These are phyloP conservation scores for Macadamia integrifolia DNA, from an alignment of 164 flowering plant genomes.

Conservation along the genomic window DNA sequence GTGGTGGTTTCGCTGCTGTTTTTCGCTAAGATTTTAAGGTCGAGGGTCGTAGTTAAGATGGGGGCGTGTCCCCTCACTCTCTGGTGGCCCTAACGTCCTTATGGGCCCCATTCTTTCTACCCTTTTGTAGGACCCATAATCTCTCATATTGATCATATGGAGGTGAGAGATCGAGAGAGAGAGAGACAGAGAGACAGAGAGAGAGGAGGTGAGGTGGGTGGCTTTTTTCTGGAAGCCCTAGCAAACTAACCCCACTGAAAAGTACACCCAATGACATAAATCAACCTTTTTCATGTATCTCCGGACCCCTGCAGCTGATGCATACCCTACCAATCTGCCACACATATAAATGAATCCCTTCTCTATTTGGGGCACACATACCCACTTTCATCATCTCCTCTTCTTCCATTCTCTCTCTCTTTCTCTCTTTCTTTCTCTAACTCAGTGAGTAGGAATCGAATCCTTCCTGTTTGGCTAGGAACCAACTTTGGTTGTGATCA, in stretches of 20 bases:
- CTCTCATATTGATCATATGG: too few relatives aligned
- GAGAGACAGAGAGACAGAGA: too few relatives aligned
- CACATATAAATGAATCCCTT: slow-evolving; percentile 25
- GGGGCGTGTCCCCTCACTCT: slow-evolving; percentile 33
- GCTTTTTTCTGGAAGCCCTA: slow-evolving; percentile 19
- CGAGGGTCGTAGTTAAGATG: slow-evolving; percentile 51
- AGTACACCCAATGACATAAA: slow-evolving; percentile 22
- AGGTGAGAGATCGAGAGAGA: too few relatives aligned
- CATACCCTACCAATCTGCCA: slow-evolving; percentile 16
- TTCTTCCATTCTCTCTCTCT: neutral
- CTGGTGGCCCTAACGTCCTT: slow-evolving; percentile 1
- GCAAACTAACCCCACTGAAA: slow-evolving; percentile 22
- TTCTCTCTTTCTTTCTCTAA: neutral
- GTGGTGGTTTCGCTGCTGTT: slow-evolving; percentile 42
- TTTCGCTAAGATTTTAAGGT: slow-evolving; percentile 62
- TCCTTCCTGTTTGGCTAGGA: too few relatives aligned
- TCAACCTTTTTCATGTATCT: slow-evolving; percentile 33
- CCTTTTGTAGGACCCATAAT: neutral
- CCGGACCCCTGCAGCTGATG: slow-evolving; percentile 12
- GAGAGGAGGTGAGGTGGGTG: slow-evolving; percentile 11
- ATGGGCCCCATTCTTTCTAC: neutral
- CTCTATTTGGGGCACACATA: slow-evolving; percentile 16
- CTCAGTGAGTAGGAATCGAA: too few relatives aligned
- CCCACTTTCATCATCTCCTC: neutral
- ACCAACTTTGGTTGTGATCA: too few relatives aligned